phyloP scores from a whole-genome alignment of 345 rosid genomes.

The Lagerstroemia speciosa region DNA sequence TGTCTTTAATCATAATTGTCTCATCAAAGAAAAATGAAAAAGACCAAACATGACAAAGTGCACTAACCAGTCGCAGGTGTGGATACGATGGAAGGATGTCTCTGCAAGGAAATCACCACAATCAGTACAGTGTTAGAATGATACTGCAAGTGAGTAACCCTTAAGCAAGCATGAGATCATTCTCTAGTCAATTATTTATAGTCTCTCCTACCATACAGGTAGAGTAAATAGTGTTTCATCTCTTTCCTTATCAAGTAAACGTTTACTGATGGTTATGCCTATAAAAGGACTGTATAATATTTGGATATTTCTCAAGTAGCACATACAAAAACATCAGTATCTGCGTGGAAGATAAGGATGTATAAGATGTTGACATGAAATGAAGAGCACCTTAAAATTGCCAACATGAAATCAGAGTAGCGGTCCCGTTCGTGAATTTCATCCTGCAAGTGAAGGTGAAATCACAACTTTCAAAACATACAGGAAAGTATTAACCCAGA shows the following conservation, averaged over 20 bases:
- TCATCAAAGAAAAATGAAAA: not conserved
- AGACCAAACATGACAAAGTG: slow-evolving; percentile 1
- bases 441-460: slow-evolving; percentile 52
- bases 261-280: not conserved
- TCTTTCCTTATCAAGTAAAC: not conserved
- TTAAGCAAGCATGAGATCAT: not conserved
- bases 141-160: not conserved
- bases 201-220: not conserved
- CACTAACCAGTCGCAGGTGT: slow-evolving; percentile 86
- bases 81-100: slow-evolving; percentile 81
- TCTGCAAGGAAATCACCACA: slow-evolving; percentile 39
- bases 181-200: not conserved
- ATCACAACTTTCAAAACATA: not conserved
- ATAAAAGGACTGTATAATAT: not conserved
- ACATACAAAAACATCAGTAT: not conserved
- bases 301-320: not conserved
- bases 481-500: not conserved
- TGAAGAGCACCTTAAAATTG: slow-evolving; percentile 61
- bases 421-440: slow-evolving; percentile 97
- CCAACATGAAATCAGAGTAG: slow-evolving; percentile 88
- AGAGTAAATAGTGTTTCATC: not conserved
- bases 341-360: not conserved
- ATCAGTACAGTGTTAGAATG: slow-evolving; percentile 7
- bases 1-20: not conserved
- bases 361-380: not conserved